Evolutionary conservation across 148 eudicot species (phyloP), one percentile per base, ranked within the genome.

Genomic region (Talinum fruticosum): DNA sequence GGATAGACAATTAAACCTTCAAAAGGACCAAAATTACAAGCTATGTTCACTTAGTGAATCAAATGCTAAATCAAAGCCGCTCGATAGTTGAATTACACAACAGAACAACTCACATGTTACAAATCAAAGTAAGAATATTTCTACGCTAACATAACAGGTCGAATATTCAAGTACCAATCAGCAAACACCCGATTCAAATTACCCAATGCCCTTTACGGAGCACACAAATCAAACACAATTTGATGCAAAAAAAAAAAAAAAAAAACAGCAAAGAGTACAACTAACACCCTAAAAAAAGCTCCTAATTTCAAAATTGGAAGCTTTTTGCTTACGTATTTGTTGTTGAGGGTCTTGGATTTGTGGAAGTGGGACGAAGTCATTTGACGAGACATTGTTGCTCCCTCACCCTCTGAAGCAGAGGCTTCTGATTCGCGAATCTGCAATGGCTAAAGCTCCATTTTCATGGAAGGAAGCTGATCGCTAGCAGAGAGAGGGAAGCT

Each of bases 331-430:
- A 96, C 99, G 54, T 90, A 96, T 96, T 96, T 96, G 82, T 91
- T 90, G 75, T 96, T 97, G 45, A 93, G 98, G 79, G 98, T 96
- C 82, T 93, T 96, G 73, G 97, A 89, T 85, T 96, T 93, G 83
- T 89, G 95, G 74, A 89, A 88, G 74, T 94, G 97, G 62, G 90
- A 29, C 1, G 91, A 8, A 33, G 93, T 77, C 78, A 82, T 69
- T 80, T 91, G 99, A 29, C 99, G 94, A 71, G 99, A 85, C 97
- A 93, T 93, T 69, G 75, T 26, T n/a, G 64, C 14, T 18, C 35
- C 38, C 69, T 28, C 44, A 44, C 73, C 19, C 12, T 23, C 29
- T 23, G 29, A 59, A 59, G 7, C 64, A 24, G 64, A 12, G n/a
- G 5, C 57, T 51, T 51, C 29, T 59, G 64, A 59, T 59, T 23